These are phyloP conservation scores for Apocynum venetum DNA, from an alignment of 257 asterid species.

Conservation along the genomic window DNA sequence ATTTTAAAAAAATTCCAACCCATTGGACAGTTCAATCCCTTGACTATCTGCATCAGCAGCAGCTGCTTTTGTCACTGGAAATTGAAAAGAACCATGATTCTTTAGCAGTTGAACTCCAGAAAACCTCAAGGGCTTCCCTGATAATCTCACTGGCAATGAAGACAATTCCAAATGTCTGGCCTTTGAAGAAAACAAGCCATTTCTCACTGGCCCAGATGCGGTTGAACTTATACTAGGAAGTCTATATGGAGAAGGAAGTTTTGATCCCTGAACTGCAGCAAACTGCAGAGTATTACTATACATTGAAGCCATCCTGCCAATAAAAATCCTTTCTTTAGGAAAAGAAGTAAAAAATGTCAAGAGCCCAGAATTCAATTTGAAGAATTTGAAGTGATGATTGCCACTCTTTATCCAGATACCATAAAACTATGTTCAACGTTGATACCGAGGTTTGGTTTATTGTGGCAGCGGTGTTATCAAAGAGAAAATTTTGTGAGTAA, in stretches of 20 bases:
- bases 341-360: background rate
- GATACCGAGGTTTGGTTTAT: slow-evolving; percentile 1
- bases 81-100: slow-evolving; percentile 18
- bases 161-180: slow-evolving; percentile 19
- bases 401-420: background rate
- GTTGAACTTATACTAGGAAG: slow-evolving; percentile 7
- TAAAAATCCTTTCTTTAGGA: background rate
- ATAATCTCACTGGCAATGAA: slow-evolving; percentile 22
- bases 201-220: slow-evolving; percentile 5
- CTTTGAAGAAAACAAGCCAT: slow-evolving; percentile 12
- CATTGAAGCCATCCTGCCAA: slow-evolving; percentile 39
- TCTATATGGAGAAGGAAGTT: slow-evolving; percentile 19
- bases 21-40: slow-evolving; percentile 35
- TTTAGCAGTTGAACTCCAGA: slow-evolving; percentile 23
- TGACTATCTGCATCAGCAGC: slow-evolving; percentile 46
- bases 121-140: slow-evolving; percentile 24
- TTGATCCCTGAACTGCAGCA: slow-evolving; percentile 29
- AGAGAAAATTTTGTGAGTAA: background rate
- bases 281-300: slow-evolving; percentile 17
- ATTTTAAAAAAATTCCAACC: slow-evolving; percentile 20
- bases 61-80: slow-evolving; percentile 38
- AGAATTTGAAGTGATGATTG: background rate
- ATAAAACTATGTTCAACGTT: background rate
- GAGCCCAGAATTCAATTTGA: background rate
- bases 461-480: slow-evolving; percentile 3